phyloP scores from a whole-genome alignment of 2,329 filamentous ascomycete species.

The Rutstroemia sp. region DNA sequence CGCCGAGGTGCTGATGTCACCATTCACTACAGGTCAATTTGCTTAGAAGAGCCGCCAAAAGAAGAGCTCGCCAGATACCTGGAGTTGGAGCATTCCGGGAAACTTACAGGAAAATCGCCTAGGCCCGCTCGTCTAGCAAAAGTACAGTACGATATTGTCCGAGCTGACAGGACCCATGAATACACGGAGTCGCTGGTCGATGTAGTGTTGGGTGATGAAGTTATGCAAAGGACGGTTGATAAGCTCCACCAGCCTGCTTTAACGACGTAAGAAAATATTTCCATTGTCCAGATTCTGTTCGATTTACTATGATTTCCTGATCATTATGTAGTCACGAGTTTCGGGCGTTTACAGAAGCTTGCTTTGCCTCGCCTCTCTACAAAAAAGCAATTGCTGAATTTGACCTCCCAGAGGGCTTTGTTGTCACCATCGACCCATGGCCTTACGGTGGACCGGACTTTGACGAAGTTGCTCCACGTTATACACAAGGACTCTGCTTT shows the following conservation, averaged over 20 bases:
- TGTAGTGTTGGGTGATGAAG: slow-evolving; percentile 34
- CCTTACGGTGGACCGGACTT: slow-evolving; percentile 47
- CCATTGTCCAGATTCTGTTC: not conserved
- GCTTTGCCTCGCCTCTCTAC: slow-evolving; percentile 40
- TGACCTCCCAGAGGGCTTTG: slow-evolving; percentile 46
- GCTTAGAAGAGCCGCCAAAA: slow-evolving; percentile 44
- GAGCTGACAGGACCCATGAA: slow-evolving; percentile 40
- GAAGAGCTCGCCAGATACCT: slow-evolving; percentile 40
- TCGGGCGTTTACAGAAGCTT: slow-evolving; percentile 16
- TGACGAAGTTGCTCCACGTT: slow-evolving; percentile 40
- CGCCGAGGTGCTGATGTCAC: not conserved
- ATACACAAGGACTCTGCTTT: slow-evolving; percentile 48
- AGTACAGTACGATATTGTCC: slow-evolving; percentile 38
- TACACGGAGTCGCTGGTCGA: slow-evolving; percentile 49
- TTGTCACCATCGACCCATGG: slow-evolving; percentile 45
- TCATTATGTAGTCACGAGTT: slow-evolving; percentile 11
- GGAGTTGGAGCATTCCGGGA: slow-evolving; percentile 37
- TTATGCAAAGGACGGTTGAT: slow-evolving; percentile 39
- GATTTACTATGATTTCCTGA: slow-evolving; percentile 7
- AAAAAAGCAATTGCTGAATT: slow-evolving; percentile 43
- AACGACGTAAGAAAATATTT: slow-evolving; percentile 34
- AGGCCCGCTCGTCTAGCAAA: slow-evolving; percentile 40
- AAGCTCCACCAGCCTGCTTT: slow-evolving; percentile 40
- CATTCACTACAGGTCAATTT: slow-evolving; percentile 28
- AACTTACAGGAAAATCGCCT: slow-evolving; percentile 28